These are phyloP conservation scores for Dillenia suffruticosa DNA, from an alignment of 164 flowering plant genomes.

Conservation along the genomic window DNA sequence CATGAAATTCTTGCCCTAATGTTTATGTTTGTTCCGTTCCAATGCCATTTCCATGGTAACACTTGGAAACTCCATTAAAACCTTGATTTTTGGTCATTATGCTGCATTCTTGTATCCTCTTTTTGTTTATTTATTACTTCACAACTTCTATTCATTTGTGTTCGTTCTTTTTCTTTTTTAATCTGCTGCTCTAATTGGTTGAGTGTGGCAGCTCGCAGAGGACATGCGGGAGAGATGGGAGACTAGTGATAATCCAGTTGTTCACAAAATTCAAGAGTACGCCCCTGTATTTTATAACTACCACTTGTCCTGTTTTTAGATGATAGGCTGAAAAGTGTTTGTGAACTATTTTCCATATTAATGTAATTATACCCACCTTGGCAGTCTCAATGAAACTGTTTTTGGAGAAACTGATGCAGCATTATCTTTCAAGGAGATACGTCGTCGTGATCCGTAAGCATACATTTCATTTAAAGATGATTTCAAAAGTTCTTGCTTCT, in stretches of 20 bases:
- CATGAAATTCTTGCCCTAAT: too few relatives aligned
- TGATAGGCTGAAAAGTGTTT: not conserved
- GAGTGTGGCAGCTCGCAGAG: conserved; percentile 68
- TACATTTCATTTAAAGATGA: not conserved
- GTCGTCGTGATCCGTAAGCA: conserved; percentile 86
- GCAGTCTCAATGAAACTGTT: conserved; percentile 79
- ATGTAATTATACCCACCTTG: conserved; percentile 7
- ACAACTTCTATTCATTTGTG: too few relatives aligned
- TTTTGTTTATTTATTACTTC: too few relatives aligned
- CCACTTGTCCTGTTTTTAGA: not conserved
- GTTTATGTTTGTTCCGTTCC: too few relatives aligned
- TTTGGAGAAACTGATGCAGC: conserved; percentile 90
- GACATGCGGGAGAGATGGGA: conserved; percentile 93
- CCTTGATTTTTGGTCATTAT: too few relatives aligned
- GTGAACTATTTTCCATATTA: conserved; percentile 2
- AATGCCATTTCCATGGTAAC: too few relatives aligned
- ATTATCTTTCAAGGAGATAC: conserved; percentile 75
- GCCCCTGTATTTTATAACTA: conserved; percentile 1
- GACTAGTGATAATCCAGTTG: conserved; percentile 84
- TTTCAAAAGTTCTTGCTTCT: not conserved
- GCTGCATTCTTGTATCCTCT: too few relatives aligned
- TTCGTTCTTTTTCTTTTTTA: too few relatives aligned
- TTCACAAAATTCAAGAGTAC: conserved; percentile 97
- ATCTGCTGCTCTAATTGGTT: too few relatives aligned
- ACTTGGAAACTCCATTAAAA: too few relatives aligned